These are phyloP conservation scores for Persicaria maculosa DNA, from an alignment of 148 eudicot species.

Conservation along the genomic window DNA sequence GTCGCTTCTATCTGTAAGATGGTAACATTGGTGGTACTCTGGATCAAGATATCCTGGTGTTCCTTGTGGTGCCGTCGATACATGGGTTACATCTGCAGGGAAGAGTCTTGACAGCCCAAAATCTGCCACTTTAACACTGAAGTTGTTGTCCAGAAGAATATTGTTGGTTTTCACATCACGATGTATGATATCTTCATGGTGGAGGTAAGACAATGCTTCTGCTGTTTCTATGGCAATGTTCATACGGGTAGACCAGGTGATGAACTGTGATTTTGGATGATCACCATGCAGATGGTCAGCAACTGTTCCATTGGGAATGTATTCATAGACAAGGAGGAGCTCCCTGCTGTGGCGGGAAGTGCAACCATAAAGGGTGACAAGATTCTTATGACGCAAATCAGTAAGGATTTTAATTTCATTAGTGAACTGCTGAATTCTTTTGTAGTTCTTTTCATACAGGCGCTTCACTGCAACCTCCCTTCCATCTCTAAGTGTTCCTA, in stretches of 20 bases:
- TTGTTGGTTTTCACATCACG: conserved; percentile 2
- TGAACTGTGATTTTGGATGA: not conserved
- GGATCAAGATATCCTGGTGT: conserved; percentile 1
- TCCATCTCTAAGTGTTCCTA: conserved; percentile 2
- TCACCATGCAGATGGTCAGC: not conserved
- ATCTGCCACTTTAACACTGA: not conserved
- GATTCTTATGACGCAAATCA: not conserved
- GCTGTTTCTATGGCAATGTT: conserved; percentile 2
- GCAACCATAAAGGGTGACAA: not conserved
- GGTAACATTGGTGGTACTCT: not conserved
- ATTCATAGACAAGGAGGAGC: conserved; percentile 8
- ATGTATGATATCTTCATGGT: not conserved
- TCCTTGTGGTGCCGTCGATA: conserved; percentile 8
- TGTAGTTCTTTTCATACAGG: conserved; percentile 8
- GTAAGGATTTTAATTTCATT: not conserved
- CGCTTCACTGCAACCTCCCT: conserved; percentile 11
- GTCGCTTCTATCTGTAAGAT: not conserved
- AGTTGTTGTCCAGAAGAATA: not conserved
- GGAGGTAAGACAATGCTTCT: not conserved
- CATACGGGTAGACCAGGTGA: conserved; percentile 2
- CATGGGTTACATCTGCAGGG: not conserved
- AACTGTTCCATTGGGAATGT: conserved; percentile 1
- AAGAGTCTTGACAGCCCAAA: conserved; percentile 8
- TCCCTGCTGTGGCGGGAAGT: not conserved
- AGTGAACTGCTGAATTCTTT: not conserved